Conservation (phyloP, 805 yeast species). For the Schizosaccharomyces osmophilus region DNA sequence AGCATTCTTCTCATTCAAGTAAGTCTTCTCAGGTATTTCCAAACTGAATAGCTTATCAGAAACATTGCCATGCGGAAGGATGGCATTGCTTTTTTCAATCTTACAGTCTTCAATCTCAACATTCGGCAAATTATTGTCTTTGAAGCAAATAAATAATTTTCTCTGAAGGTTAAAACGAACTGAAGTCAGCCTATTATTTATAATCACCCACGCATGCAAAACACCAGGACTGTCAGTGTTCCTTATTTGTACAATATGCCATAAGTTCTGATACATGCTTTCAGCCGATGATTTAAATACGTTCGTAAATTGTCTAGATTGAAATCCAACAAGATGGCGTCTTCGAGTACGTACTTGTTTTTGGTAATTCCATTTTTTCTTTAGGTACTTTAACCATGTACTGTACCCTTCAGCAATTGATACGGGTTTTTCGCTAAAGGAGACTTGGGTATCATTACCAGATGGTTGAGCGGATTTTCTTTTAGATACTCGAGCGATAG, state of each 20-base stretch:
- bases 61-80: constrained; percentile 43
- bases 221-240: constrained; percentile 42
- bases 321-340: constrained; percentile 51
- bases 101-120: constrained; percentile 23
- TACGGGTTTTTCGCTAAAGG: constrained; percentile 21
- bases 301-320: constrained; percentile 31
- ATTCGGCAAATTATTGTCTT: constrained; percentile 21
- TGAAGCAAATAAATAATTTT: constrained; percentile 42
- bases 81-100: constrained; percentile 32
- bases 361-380: constrained; percentile 69
- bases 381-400: constrained; percentile 40
- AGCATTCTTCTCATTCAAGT: constrained; percentile 27
- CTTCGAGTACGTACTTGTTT: constrained; percentile 49
- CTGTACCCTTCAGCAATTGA: constrained; percentile 16
- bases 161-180: constrained; percentile 54
- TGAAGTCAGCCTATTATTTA: constrained; percentile 49
- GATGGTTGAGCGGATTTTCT: constrained; percentile 9
- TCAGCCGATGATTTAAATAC: constrained; percentile 61
- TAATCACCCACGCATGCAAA: constrained; percentile 42
- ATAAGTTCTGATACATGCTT: constrained; percentile 37
- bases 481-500: not conserved
- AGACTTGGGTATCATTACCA: constrained; percentile 15
- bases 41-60: constrained; percentile 30
- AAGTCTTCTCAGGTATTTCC: constrained; percentile 43
- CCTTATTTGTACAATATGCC: constrained; percentile 67